Conservation (phyloP, 1,139 yeast species). For the Kodamaea plutei region DNA sequence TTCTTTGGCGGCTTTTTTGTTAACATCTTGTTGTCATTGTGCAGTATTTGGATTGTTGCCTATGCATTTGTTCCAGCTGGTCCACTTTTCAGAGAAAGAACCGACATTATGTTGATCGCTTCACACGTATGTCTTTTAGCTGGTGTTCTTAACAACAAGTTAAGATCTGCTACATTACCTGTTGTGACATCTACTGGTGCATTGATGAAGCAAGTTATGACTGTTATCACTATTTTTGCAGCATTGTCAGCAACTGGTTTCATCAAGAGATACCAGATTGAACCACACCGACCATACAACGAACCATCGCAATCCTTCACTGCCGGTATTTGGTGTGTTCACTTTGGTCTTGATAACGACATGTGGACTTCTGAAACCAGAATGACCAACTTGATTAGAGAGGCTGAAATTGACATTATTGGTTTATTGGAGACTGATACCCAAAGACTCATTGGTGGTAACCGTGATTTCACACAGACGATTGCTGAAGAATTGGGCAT, state of each 20-base stretch:
- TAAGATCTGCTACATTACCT: conserved; percentile 16
- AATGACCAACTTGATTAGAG: conserved; percentile 77
- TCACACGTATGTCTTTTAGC: conserved; percentile 43
- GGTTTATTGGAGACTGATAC: conserved; percentile 93
- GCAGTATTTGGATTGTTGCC: conserved; percentile 96
- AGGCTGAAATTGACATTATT: conserved; percentile 84
- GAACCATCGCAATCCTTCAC: conserved; percentile 73
- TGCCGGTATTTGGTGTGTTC: conserved; percentile 98
- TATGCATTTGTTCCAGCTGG: conserved; percentile 98
- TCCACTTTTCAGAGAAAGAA: conserved; percentile 77
- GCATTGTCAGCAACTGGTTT: conserved; percentile 39
- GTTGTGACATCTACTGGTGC: conserved; percentile 1
- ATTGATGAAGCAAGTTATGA: conserved; percentile 22
- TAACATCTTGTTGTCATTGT: conserved; percentile 57
- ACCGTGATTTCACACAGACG: conserved; percentile 87
- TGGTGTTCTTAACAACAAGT: conserved; percentile 34
- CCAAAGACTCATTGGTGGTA: conserved; percentile 90
- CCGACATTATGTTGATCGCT: conserved; percentile 61
- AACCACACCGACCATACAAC: conserved; percentile 68
- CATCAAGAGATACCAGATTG: conserved; percentile 55
- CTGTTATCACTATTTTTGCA: conserved; percentile 25
- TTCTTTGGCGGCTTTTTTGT: conserved; percentile 58
- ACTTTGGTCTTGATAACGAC: conserved; percentile 93
- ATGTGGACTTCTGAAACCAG: conserved; percentile 97
- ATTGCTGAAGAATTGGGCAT: conserved; percentile 90